phyloP scores from a whole-genome alignment of 345 rosid species.

The Xanthoceras sorbifolium region DNA sequence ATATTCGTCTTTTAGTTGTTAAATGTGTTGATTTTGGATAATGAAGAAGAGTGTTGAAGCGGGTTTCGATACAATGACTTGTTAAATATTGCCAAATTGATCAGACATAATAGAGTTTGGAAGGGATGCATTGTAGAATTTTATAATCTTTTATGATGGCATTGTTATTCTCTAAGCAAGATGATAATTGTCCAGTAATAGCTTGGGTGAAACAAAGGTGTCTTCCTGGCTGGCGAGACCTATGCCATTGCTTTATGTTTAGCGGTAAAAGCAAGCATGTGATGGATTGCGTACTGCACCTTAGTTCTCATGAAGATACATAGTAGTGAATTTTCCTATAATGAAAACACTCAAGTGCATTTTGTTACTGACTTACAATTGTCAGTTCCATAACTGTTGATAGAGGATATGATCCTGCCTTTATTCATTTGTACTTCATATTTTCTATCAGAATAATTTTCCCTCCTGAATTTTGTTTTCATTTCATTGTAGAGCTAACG shows the following conservation, averaged over 20 bases:
- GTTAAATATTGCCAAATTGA: background rate
- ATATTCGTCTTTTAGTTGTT: background rate
- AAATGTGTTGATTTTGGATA: background rate
- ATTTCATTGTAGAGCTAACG: constrained; percentile 41
- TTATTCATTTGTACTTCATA: constrained; percentile 1
- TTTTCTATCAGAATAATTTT: background rate
- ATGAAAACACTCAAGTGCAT: background rate
- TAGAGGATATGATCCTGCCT: background rate
- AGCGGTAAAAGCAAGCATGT: background rate
- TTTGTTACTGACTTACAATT: background rate
- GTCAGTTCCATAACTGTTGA: background rate
- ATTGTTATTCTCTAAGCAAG: background rate
- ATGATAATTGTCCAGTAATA: background rate
- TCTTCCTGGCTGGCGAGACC: background rate
- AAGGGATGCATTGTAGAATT: background rate
- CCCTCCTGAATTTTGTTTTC: background rate
- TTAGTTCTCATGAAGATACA: background rate
- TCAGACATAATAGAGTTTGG: background rate
- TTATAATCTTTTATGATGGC: background rate
- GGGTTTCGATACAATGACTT: background rate
- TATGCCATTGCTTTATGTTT: background rate
- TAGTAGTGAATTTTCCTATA: background rate
- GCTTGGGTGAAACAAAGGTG: background rate
- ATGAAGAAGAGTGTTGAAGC: background rate
- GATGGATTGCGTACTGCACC: background rate